Percentiles rank a stretch among this genome's conserved stretches.
phyloP scores from a whole-genome alignment of 1,139 yeast genomes.

The Blastobotrys aristatus region DNA sequence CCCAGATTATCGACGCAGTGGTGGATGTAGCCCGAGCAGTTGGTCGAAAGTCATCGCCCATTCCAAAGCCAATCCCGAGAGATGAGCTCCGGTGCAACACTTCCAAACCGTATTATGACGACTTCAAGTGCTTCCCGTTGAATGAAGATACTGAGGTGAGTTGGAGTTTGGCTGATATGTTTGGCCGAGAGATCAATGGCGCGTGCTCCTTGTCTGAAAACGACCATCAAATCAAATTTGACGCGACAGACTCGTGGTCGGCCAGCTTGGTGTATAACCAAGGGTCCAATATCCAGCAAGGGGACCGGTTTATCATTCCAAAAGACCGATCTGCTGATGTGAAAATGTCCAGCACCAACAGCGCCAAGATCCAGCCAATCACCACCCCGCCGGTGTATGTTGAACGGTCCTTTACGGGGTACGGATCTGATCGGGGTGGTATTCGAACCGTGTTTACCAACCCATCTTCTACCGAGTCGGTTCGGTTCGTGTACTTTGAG shows the following conservation, averaged over 20 bases:
- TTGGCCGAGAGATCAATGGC: slow-evolving; percentile 64
- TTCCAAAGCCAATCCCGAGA: slow-evolving; percentile 75
- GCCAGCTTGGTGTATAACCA: slow-evolving; percentile 12
- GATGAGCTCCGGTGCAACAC: slow-evolving; percentile 67
- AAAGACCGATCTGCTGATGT: slow-evolving; percentile 1
- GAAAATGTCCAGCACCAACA: slow-evolving; percentile 20
- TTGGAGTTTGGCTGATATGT: slow-evolving; percentile 59
- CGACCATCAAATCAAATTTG: slow-evolving; percentile 27
- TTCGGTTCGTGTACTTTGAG: slow-evolving; percentile 64
- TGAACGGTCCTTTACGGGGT: slow-evolving; percentile 85
- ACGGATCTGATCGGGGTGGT: slow-evolving; percentile 89
- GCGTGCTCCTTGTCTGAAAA: slow-evolving; percentile 47
- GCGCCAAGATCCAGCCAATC: slow-evolving; percentile 32
- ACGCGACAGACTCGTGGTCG: slow-evolving; percentile 29
- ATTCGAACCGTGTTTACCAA: slow-evolving; percentile 72
- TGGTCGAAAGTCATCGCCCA: slow-evolving; percentile 59
- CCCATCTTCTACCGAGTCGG: slow-evolving; percentile 44
- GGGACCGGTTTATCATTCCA: background rate
- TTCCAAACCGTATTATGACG: slow-evolving; percentile 47
- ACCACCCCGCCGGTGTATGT: slow-evolving; percentile 62
- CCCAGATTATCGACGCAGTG: slow-evolving; percentile 69
- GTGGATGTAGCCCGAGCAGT: slow-evolving; percentile 65
- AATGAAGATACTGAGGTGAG: slow-evolving; percentile 47
- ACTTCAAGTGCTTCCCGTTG: slow-evolving; percentile 74
- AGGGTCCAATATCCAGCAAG: slow-evolving; percentile 6